A percentile compares a stretch with the other conserved stretches of the same genome.
Conservation (phyloP, 2,329 filamentous ascomycete genomes). For the Phoma sp. region DNA sequence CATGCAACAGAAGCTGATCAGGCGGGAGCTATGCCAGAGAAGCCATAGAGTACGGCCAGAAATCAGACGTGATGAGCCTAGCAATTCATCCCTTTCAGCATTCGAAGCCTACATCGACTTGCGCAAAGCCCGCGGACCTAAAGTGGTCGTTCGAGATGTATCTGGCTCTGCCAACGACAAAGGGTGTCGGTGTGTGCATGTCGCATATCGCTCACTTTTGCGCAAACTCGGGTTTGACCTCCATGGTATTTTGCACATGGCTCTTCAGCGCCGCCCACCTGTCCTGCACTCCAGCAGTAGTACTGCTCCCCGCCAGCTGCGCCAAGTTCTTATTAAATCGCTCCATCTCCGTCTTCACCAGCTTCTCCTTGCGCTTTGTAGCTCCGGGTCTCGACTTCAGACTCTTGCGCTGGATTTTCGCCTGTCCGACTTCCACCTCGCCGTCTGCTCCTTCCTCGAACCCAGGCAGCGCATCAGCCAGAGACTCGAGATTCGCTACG, state of each 20-base stretch:
- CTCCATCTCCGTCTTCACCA: constrained; percentile 81
- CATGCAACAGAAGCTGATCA: too few relatives aligned
- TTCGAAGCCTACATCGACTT: background rate
- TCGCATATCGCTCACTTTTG: constrained; percentile 18
- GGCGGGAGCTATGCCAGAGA: too few relatives aligned
- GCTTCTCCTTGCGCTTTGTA: constrained; percentile 78
- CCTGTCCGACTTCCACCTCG: constrained; percentile 52
- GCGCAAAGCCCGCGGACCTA: background rate
- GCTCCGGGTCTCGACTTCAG: constrained; percentile 72
- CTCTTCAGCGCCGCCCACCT: constrained; percentile 81
- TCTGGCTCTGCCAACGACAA: background rate
- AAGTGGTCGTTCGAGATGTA: background rate
- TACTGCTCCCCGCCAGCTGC: constrained; percentile 60
- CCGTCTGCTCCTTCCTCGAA: constrained; percentile 48
- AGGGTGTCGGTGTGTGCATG: constrained; percentile 3
- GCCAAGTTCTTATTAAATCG: constrained; percentile 85
- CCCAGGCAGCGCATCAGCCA: constrained; percentile 81
- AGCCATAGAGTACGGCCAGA: too few relatives aligned
- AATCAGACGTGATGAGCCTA: too few relatives aligned
- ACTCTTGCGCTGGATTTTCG: constrained; percentile 75
- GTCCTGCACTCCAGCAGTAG: constrained; percentile 31
- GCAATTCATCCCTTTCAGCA: too few relatives aligned
- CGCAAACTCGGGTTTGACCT: constrained; percentile 79
- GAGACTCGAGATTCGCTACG: constrained; percentile 72
- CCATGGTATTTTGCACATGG: constrained; percentile 87